These are phyloP conservation scores for Plasmodium vinckei DNA, from an alignment of 169 alveolate genomes.

Conservation along the genomic window DNA sequence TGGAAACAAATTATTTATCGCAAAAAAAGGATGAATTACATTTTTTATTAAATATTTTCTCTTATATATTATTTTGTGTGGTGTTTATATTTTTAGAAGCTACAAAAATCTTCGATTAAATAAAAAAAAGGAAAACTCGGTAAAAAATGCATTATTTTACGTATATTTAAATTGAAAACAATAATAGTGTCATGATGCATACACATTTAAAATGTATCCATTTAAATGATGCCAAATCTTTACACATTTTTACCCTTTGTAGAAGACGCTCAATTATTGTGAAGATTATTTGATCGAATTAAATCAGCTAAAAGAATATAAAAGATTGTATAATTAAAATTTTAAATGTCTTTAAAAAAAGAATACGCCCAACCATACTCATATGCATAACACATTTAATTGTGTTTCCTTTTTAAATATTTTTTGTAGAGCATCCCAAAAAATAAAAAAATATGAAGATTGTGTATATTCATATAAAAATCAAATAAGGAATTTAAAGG, in stretches of 20 bases:
- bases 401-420: background rate
- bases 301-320: slow-evolving; percentile 64
- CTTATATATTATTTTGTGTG: slow-evolving; percentile 2
- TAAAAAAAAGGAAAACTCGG: slow-evolving; percentile 7
- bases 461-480: slow-evolving; percentile 49
- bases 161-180: background rate
- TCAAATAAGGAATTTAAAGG: slow-evolving; percentile 69
- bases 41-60: background rate
- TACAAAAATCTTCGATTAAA: slow-evolving; percentile 19
- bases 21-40: background rate
- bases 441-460: slow-evolving; percentile 57
- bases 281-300: slow-evolving; percentile 35
- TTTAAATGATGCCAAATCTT: background rate
- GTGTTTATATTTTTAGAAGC: background rate
- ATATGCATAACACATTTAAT: slow-evolving; percentile 1
- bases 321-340: slow-evolving; percentile 58
- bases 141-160: slow-evolving; percentile 15
- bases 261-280: background rate
- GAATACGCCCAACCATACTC: background rate
- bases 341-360: slow-evolving; percentile 13
- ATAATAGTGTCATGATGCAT: background rate
- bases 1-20: background rate
- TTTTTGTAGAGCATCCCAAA: slow-evolving; percentile 29
- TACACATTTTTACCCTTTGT: background rate
- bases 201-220: background rate